These are phyloP conservation scores for Diphasiastrum complanatum DNA, from an alignment of 83 land plant species.

Conservation along the genomic window DNA sequence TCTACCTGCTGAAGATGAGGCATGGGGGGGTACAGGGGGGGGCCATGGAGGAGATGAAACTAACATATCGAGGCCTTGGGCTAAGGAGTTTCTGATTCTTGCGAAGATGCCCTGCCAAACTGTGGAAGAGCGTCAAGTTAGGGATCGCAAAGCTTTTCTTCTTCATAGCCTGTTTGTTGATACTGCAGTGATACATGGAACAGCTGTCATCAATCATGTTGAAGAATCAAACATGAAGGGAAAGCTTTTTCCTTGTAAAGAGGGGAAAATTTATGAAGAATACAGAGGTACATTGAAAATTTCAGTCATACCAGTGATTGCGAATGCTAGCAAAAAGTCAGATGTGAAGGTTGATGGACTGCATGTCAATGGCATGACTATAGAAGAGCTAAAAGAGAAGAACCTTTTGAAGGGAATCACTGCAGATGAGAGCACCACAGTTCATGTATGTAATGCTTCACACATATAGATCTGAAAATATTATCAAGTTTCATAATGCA, in stretches of 20 bases:
- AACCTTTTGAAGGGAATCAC: slow-evolving; percentile 78
- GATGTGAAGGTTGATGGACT: slow-evolving; percentile 39
- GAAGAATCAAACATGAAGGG: neutral
- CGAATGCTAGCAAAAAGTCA: slow-evolving; percentile 50
- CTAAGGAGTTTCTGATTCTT: slow-evolving; percentile 57
- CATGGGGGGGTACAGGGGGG: slow-evolving; percentile 89
- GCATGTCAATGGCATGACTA: slow-evolving; percentile 22
- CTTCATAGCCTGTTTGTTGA: slow-evolving; percentile 76
- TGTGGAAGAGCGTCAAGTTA: slow-evolving; percentile 70
- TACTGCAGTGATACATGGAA: slow-evolving; percentile 40
- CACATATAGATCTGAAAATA: no score
- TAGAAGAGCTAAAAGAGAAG: slow-evolving; percentile 39
- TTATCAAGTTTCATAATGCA: neutral
- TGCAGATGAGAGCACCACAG: slow-evolving; percentile 81
- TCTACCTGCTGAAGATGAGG: slow-evolving; percentile 73
- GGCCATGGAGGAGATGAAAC: slow-evolving; percentile 59
- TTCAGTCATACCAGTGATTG: slow-evolving; percentile 38
- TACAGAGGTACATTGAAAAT: slow-evolving; percentile 53
- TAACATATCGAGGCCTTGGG: slow-evolving; percentile 52
- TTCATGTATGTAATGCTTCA: slow-evolving; percentile 74
- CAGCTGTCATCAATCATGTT: slow-evolving; percentile 9
- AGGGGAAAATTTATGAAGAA: slow-evolving; percentile 31
- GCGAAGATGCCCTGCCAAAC: slow-evolving; percentile 82
- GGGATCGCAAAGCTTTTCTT: slow-evolving; percentile 80
- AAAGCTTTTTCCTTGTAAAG: neutral